Evolutionary conservation across 352 stramenopile species (phyloP), one percentile per base, ranked within the genome.

Genomic region (Phytopythium mirpurense): DNA sequence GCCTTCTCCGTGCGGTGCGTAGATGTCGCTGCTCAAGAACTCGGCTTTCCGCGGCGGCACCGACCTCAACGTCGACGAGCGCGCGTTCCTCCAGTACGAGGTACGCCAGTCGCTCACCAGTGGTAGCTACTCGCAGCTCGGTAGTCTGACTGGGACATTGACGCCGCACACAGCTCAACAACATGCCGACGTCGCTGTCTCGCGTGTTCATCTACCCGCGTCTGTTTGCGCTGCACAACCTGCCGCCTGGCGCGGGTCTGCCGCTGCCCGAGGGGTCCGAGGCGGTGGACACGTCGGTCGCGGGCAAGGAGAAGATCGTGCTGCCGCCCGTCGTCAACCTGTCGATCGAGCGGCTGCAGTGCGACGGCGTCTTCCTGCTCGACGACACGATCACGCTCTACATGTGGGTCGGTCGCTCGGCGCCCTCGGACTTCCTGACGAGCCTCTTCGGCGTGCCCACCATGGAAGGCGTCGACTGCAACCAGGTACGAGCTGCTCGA

Each of bases 11-110:
- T 31, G 26, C 37, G 53, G 21, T 52, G 9, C 50, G 54, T 87
- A 96, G 70, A 97, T 99, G 86, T 96, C 96, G 32, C 68, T 99
- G 48, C 88, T 98, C 68, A 99, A 99, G 80, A 98, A 96, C 77
- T 83, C 96, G 23, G 90, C 93, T 4, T 96, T 99, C 59, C 86
- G 97, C 57, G 97, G 97, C 54, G 96, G 96, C 21, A 97, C 84
- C 34, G 97, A 99, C 63, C 72, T 99, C 37, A 95, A 95, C 55
- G 81, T 95, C 15, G 97, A 99, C 71, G 95, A 99, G 61, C 86
- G 97, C 48, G 72, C 90, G 15, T 96, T 96, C 69, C 64, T 96
- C 32, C 92, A 98, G 60, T 93, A 97, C 65, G 63, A 88, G 66
- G 72, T 90, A 67, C 36, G 37, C 8, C 36, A 45, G 16, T 24